phyloP scores from a whole-genome alignment of 2,329 filamentous ascomycete species.

The Aureobasidium sp. region DNA sequence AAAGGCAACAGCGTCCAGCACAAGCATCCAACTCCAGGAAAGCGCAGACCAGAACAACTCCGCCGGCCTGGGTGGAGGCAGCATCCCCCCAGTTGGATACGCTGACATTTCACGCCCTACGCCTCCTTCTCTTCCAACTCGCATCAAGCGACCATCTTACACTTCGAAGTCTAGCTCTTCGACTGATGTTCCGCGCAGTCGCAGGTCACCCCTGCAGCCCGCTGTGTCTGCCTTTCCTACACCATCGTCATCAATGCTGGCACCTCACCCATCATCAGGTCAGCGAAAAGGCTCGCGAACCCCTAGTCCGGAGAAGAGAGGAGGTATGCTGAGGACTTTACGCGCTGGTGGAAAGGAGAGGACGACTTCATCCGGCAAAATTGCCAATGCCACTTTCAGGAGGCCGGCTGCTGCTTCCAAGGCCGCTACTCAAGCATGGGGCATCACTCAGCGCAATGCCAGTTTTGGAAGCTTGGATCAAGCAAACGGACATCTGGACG shows the following conservation, averaged over 20 bases:
- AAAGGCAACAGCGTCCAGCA: constrained; percentile 11
- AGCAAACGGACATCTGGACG: constrained; percentile 11
- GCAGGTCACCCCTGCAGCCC: constrained; percentile 8
- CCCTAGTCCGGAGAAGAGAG: constrained; percentile 55
- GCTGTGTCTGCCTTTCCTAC: constrained; percentile 15
- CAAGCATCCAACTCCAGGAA: not conserved
- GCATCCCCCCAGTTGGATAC: constrained; percentile 72
- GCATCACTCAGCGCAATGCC: constrained; percentile 25
- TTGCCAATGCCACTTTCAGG: constrained; percentile 34
- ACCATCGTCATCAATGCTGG: constrained; percentile 24
- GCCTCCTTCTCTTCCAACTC: constrained; percentile 28
- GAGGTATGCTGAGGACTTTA: constrained; percentile 49
- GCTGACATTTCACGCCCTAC: constrained; percentile 66
- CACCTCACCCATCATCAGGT: constrained; percentile 27
- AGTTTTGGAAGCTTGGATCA: constrained; percentile 17
- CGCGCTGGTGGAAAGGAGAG: constrained; percentile 42
- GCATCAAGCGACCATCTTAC: constrained; percentile 38
- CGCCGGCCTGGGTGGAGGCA: constrained; percentile 66
- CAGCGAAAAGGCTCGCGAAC: constrained; percentile 45
- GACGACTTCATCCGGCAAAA: constrained; percentile 46
- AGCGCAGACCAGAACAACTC: not conserved
- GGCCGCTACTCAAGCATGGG: constrained; percentile 57
- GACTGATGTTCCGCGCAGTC: constrained; percentile 7
- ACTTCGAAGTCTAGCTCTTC: constrained; percentile 38
- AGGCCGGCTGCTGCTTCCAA: constrained; percentile 51